phyloP scores from a whole-genome alignment of 2,329 filamentous ascomycete species.

The Aspergillus brunneoviolaceus region DNA sequence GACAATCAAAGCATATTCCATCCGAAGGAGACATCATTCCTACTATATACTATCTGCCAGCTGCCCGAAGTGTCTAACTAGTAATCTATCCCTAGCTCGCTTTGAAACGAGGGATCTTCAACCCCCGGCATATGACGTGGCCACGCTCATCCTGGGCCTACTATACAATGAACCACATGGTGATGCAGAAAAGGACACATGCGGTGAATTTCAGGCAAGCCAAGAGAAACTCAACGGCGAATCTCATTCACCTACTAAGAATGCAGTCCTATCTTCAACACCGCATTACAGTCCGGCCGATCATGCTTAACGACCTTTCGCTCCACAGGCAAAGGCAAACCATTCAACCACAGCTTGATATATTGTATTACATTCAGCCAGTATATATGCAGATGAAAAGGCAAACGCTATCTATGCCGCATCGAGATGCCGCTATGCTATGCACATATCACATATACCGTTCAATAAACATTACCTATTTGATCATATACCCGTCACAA shows the following conservation, averaged over 20 bases:
- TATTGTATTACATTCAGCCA: background rate
- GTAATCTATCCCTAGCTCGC: background rate
- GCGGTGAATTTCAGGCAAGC: background rate
- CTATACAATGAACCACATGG: background rate
- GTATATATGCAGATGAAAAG: background rate
- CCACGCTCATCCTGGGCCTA: background rate
- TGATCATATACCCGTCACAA: background rate
- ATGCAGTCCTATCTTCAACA: background rate
- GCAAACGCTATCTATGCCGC: background rate
- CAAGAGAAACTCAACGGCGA: background rate
- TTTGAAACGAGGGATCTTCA: background rate
- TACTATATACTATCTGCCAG: background rate
- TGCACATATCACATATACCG: background rate
- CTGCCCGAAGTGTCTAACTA: background rate
- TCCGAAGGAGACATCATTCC: no score
- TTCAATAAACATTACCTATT: constrained; percentile 4
- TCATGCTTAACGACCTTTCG: background rate
- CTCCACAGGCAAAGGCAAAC: no score
- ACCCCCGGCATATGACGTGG: background rate
- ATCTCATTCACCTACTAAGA: background rate
- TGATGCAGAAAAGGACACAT: background rate
- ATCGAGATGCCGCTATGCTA: background rate
- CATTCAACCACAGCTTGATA: no score
- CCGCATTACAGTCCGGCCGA: background rate
- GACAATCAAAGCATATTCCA: no score